These are phyloP conservation scores for Cornus controversa DNA, from an alignment of 148 eudicot genomes.

Conservation along the genomic window DNA sequence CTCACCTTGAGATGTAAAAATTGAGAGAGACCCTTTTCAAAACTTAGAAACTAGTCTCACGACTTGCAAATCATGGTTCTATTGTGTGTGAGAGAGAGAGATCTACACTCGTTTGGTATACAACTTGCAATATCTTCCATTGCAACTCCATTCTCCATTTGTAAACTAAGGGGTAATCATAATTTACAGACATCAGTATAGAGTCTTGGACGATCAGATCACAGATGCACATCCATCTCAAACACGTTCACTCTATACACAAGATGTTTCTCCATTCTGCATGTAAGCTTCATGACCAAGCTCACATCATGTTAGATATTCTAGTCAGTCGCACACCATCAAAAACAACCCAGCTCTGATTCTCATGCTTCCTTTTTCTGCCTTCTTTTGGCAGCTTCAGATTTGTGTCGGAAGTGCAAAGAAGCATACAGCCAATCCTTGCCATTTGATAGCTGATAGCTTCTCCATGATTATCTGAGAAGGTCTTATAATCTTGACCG, in stretches of 20 bases:
- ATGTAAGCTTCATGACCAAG: background rate
- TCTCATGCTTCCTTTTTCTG: too few species aligned
- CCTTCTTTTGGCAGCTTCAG: background rate
- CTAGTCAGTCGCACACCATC: background rate
- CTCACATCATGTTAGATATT: background rate
- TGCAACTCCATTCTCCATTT: too few species aligned
- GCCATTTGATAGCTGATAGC: background rate
- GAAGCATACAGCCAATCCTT: background rate
- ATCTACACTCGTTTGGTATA: too few species aligned
- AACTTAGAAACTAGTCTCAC: too few species aligned
- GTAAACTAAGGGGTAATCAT: too few species aligned
- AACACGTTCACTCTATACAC: background rate
- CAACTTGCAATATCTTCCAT: too few species aligned
- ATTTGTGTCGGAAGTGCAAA: background rate
- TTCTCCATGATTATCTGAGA: background rate
- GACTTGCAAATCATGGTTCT: too few species aligned
- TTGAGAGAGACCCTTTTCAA: too few species aligned
- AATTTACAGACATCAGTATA: too few species aligned
- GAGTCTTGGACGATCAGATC: too few species aligned
- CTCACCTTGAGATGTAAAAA: too few species aligned
- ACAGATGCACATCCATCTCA: background rate
- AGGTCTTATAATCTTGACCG: constrained; percentile 35
- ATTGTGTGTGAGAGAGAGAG: too few species aligned
- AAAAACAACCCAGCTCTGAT: background rate
- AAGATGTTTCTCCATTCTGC: background rate